These are phyloP conservation scores for Candida orba DNA, from an alignment of 805 yeast species.

Conservation along the genomic window DNA sequence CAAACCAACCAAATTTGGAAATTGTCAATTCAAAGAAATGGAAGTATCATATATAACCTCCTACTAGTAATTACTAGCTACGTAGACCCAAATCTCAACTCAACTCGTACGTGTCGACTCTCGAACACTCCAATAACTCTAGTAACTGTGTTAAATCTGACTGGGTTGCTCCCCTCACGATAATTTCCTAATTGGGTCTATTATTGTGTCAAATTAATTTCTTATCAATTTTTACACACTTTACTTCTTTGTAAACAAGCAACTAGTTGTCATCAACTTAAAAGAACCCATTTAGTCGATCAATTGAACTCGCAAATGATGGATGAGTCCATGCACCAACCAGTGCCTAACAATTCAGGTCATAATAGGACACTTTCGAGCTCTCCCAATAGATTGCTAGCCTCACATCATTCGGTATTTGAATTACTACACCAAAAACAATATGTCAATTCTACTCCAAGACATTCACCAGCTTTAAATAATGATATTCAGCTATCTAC, in stretches of 20 bases:
- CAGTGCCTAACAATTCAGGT: conserved; percentile 10
- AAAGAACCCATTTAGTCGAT: neutral
- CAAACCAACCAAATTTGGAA: no score
- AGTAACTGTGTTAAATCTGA: no score
- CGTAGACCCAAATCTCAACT: no score
- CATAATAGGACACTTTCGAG: neutral
- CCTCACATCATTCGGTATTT: conserved; percentile 21
- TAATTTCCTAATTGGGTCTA: no score
- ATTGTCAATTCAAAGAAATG: no score
- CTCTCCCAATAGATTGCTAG: conserved; percentile 13
- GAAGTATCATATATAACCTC: no score
- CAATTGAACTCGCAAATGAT: neutral
- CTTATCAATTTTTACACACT: neutral
- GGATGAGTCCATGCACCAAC: conserved; percentile 11
- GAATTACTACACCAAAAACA: conserved; percentile 16
- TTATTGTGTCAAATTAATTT: neutral
- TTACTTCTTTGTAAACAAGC: neutral
- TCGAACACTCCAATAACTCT: no score
- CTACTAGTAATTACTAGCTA: no score
- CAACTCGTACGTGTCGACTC: no score
- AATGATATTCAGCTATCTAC: conserved; percentile 1
- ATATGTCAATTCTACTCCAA: neutral
- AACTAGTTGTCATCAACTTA: no score
- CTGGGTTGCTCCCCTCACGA: no score
- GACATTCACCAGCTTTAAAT: conserved; percentile 1